Base-by-base conservation (phyloP, 768 basidiomycete genomes). In the Paxillus ammoniavirescens region DNA sequence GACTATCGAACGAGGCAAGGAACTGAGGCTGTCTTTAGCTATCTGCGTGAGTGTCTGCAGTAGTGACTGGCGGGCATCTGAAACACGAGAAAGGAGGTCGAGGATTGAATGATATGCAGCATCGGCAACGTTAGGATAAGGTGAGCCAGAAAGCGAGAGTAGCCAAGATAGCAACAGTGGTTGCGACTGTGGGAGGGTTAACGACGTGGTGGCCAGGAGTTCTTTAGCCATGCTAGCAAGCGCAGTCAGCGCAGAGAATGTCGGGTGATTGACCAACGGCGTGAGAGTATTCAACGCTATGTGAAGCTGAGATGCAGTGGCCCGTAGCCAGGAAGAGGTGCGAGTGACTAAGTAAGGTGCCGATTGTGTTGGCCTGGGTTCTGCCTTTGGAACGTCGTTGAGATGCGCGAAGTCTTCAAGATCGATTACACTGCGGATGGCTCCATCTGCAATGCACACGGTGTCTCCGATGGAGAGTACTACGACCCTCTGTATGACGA, bases 251-350 rank as follows among this genome's bases (percentile, higher is more conserved):
- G 89, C 91, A 4, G 74, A 68, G 2, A 87, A 77, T 1, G 82
- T 89, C 12, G 87, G 83, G 63, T 96, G 93, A 2, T 81, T 78
- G 12, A 88, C 70, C 12, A 93, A 76, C 0, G 87, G 78, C 1
- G 87, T 80, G 17, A 98, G 73, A 0, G 86, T 75, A 59, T 91
- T 89, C 48, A 98, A 66, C 8, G 93, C 91, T 21, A 92, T 86
- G 43, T 89, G 82, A 10, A 98, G 72, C 62, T 97, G 93, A 5
- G 91, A 80, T 2, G 89, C 76, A 1, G 92, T 93, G 35, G 82
- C 93, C 18, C 78, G 79, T 42, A 97, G 77, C 91, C 95, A 98
- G 0, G 85, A 75, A 12, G 82, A 65, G 0, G 89, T 87, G 4
- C 93, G 81, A 4, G 69, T 60, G n/a, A 83, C 82, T 17, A 75